phyloP scores from a whole-genome alignment of 148 eudicot species.

The Spergularia marina region DNA sequence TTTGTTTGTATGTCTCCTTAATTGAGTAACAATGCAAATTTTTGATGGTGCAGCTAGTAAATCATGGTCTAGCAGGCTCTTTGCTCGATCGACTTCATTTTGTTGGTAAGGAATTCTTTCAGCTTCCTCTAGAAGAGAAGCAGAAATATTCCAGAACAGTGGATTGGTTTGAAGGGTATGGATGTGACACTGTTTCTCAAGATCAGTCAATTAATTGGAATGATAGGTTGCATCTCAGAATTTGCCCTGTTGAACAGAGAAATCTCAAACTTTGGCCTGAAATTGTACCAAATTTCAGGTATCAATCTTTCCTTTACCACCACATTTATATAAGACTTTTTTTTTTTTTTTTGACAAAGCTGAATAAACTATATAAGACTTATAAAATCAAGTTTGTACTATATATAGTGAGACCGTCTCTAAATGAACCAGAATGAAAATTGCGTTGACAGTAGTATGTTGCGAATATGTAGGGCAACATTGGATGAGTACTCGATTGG shows the following conservation, averaged over 20 bases:
- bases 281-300: constrained; percentile 23
- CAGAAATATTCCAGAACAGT: constrained; percentile 22
- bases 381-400: too few relatives aligned
- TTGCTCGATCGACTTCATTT: constrained; percentile 20
- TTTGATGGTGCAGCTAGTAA: constrained; percentile 20
- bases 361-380: too few relatives aligned
- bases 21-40: neutral
- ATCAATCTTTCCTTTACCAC: neutral
- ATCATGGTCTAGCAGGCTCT: constrained; percentile 24
- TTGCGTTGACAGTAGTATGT: neutral
- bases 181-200: constrained; percentile 23
- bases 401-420: too few relatives aligned
- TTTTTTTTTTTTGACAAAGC: too few relatives aligned
- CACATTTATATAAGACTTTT: too few relatives aligned
- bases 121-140: constrained; percentile 28
- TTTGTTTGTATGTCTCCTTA: neutral
- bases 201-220: constrained; percentile 28
- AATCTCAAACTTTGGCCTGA: constrained; percentile 33
- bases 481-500: constrained; percentile 8
- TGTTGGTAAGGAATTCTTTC: constrained; percentile 27
- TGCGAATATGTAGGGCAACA: constrained; percentile 9
- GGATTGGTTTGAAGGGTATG: constrained; percentile 32
- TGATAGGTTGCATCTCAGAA: constrained; percentile 27
- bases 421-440: neutral
- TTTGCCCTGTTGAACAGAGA: constrained; percentile 26